Conservation (phyloP, 345 rosid genomes). For the Eutrema yunnanense region DNA sequence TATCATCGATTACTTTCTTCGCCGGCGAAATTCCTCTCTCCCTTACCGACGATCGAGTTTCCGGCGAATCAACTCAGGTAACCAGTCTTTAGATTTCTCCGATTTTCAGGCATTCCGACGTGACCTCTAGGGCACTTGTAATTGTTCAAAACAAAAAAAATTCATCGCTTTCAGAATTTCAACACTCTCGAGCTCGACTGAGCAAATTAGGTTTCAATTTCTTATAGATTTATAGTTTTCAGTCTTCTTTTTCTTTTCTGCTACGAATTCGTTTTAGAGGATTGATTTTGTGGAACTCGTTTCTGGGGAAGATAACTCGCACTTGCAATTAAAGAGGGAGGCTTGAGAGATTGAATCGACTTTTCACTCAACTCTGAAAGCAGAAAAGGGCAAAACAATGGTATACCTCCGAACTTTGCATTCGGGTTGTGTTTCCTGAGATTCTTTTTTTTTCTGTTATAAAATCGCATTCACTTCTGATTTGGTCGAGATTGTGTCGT, state of each 20-base stretch:
- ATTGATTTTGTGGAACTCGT: not conserved
- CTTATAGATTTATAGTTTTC: not conserved
- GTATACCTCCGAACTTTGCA: not conserved
- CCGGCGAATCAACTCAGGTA: conserved; percentile 29
- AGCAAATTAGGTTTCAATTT: not conserved
- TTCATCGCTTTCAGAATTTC: not conserved
- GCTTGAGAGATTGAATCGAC: not conserved
- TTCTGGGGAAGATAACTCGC: conserved; percentile 1
- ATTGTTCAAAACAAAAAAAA: not conserved
- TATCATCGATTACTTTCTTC: conserved; percentile 3
- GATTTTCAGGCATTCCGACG: not conserved
- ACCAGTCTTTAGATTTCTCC: not conserved
- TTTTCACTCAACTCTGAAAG: not conserved
- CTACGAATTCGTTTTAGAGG: not conserved
- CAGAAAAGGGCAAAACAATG: not conserved
- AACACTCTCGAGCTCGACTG: conserved; percentile 7
- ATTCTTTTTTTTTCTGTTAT: not conserved
- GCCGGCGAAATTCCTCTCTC: conserved; percentile 13
- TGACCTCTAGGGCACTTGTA: not conserved
- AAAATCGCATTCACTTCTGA: not conserved
- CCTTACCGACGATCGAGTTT: conserved; percentile 22
- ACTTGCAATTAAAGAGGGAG: not conserved
- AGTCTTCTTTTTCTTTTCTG: not conserved
- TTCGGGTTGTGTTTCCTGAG: conserved; percentile 17
- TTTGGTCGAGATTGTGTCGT: not conserved